These are phyloP conservation scores for Picea engelmannii DNA, from an alignment of 83 land plant species.

Conservation along the genomic window DNA sequence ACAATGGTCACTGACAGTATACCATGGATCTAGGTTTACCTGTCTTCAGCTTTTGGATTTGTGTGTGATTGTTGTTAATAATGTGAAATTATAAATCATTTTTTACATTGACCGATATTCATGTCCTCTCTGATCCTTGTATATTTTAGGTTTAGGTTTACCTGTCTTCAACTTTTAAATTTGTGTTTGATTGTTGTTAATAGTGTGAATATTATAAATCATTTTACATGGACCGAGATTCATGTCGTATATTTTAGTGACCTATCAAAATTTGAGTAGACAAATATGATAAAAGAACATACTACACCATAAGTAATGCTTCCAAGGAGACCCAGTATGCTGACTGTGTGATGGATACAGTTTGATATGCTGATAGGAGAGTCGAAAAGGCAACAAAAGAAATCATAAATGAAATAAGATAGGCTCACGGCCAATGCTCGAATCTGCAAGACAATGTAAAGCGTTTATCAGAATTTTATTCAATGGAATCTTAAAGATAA, in stretches of 20 bases:
- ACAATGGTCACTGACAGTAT: no score
- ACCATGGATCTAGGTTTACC: no score
- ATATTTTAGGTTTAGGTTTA: no score
- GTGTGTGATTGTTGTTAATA: no score
- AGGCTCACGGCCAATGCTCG: slow-evolving; percentile 58
- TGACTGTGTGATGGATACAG: slow-evolving; percentile 70
- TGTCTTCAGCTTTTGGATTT: no score
- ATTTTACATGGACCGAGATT: neutral
- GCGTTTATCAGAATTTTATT: neutral
- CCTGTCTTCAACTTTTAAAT: no score
- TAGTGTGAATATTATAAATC: neutral
- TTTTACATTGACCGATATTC: no score
- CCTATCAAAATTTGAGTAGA: slow-evolving; percentile 5
- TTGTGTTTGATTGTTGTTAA: no score
- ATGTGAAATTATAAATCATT: no score
- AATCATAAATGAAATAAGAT: slow-evolving; percentile 81
- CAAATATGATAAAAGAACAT: slow-evolving; percentile 10
- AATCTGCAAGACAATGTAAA: slow-evolving; percentile 51
- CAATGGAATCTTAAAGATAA: neutral
- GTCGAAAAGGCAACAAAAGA: slow-evolving; percentile 72
- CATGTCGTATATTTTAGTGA: neutral
- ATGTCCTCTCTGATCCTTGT: no score
- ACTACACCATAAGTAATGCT: slow-evolving; percentile 62
- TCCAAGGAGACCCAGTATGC: slow-evolving; percentile 72
- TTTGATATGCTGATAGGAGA: slow-evolving; percentile 42